Evolutionary conservation across 208 protist species (phyloP).

Genomic region (Blastocrithidia nonstop): DNA sequence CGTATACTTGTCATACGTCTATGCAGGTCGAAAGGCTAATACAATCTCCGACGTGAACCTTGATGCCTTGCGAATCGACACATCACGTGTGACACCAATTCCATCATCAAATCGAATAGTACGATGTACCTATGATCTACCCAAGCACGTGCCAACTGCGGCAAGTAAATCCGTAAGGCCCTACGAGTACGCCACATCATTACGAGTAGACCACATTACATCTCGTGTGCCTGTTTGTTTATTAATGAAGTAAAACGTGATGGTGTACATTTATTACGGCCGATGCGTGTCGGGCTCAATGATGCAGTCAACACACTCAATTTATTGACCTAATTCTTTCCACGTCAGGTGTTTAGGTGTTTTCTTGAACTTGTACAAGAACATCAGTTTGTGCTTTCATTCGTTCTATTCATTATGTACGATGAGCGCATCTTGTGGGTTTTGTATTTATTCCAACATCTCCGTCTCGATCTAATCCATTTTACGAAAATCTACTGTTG

Average conservation of each 20-base stretch:
- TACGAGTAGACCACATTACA: conserved; percentile 51
- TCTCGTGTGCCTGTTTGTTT: conserved; percentile 62
- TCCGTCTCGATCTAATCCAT: conserved; percentile 83
- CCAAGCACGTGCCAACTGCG: conserved; percentile 64
- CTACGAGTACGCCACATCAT: conserved; percentile 73
- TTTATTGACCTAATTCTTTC: conserved; percentile 75
- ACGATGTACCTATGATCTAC: conserved; percentile 66
- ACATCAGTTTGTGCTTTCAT: conserved; percentile 85
- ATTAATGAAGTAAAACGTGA: conserved; percentile 68
- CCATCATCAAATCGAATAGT: conserved; percentile 84
- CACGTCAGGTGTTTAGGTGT: conserved; percentile 80
- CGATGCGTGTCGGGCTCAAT: conserved; percentile 79
- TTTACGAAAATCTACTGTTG: conserved; percentile 67
- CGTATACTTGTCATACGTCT: conserved; percentile 70
- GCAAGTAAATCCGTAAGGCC: conserved; percentile 77
- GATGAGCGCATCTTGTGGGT: conserved; percentile 55
- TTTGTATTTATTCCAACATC: conserved; percentile 26
- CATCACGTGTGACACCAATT: conserved; percentile 41
- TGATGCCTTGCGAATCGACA: conserved; percentile 69
- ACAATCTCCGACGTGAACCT: conserved; percentile 76
- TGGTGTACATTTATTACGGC: conserved; percentile 78
- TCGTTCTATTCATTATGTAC: conserved; percentile 60
- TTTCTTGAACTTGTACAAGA: conserved; percentile 74
- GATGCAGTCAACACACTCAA: conserved; percentile 78
- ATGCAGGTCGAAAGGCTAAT: conserved; percentile 59